These are phyloP conservation scores for Luvunga scandens DNA, from an alignment of 345 rosid species.

Conservation along the genomic window DNA sequence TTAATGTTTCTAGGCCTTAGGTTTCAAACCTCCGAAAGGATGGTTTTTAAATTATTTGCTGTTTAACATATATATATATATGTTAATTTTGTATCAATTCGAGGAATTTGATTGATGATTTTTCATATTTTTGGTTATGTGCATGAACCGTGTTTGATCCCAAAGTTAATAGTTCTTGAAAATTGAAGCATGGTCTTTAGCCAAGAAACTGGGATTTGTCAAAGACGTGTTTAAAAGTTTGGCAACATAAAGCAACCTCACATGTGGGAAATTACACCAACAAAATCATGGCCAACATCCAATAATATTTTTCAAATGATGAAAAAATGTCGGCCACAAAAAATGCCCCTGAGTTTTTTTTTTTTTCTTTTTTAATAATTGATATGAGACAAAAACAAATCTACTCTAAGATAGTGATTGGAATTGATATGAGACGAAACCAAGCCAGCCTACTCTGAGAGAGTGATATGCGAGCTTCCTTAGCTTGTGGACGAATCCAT, in stretches of 20 bases:
- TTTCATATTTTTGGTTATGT: not conserved
- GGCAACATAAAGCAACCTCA: not conserved
- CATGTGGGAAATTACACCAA: not conserved
- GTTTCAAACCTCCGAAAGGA: no score
- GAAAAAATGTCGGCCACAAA: not conserved
- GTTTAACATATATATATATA: no score
- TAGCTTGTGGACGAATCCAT: no score
- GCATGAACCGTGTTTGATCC: not conserved
- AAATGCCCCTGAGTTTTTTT: not conserved
- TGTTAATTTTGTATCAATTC: no score
- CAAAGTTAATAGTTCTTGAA: not conserved
- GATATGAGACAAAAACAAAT: no score
- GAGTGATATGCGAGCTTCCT: no score
- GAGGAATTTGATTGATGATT: not conserved
- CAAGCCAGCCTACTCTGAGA: no score
- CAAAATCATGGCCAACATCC: not conserved
- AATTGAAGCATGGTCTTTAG: not conserved
- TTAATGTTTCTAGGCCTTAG: no score
- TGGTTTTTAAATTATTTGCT: no score
- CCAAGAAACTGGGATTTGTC: slow-evolving; percentile 9
- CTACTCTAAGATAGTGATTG: no score
- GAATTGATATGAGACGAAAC: no score
- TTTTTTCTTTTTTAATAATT: no score
- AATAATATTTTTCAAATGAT: not conserved
- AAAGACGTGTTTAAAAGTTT: not conserved